Base-by-base conservation (phyloP, 2,329 filamentous ascomycete genomes). In the Arachnopeziza araneosa region DNA sequence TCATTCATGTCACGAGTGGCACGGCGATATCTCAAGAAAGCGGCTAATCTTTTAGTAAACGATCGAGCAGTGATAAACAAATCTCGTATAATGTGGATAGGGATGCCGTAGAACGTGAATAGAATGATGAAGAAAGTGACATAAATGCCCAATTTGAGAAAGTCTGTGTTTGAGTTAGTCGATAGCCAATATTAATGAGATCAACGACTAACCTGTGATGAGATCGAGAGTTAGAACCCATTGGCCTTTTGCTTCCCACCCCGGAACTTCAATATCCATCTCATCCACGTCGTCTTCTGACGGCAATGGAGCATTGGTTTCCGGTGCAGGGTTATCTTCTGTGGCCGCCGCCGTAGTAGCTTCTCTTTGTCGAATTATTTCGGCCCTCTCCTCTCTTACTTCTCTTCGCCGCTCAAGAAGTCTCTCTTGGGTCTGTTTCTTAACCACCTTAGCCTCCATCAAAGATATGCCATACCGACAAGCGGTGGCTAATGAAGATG, bases 31-130 rank as follows among this genome's bases (percentile, higher is more conserved):
- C 91, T 87, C 65, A 96, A 77, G 66, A 97, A 89, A 66, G 96
- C 93, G 64, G 87, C 83, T n/a, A 98, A 85, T 12, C 93, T 84
- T 76, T 95, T 96, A 63, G 91, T 82, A 73, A 99, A 97, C 2
- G 93, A 96, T 56, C 93, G 85, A 55, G 93, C 88, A 0, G 95
- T 98, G 77, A 99, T 85, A 75, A 97, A 96, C 23, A 98, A 85
- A 72, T 99, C 95, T 58, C 95, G 84, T 78, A 99, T 89, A 60
- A 99, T 98, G 71, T 99, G 95, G 63, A 99, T 96, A 0, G 95
- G 95, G 30, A 99, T 80, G 12, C 93, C 95, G 72, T 96, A 97
- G 79, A 98, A 98, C 24, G 86, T 88, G 69, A 97, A 86, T 21
- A 98, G 86, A 67, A 99, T 93, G 63, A 88, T 85, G 76, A 99